Conservation (phyloP, 192 early-diverging fungal genomes). For the Gamsiella multidivaricata region DNA sequence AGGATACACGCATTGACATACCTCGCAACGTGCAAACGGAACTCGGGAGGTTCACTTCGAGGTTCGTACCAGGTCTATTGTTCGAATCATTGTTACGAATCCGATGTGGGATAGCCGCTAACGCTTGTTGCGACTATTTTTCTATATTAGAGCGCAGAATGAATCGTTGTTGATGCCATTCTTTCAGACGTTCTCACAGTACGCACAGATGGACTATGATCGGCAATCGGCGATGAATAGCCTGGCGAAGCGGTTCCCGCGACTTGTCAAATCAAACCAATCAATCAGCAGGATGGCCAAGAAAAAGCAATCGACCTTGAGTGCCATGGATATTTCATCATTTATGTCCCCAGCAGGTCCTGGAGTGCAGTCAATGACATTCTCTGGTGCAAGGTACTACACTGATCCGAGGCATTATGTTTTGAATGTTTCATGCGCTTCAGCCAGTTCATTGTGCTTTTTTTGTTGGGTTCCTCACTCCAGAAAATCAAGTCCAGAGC, state of each 20-base stretch:
- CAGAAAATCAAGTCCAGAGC: constrained; percentile 35
- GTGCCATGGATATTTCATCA: not conserved
- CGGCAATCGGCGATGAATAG: constrained; percentile 25
- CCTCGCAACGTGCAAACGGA: constrained; percentile 16
- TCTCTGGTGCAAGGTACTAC: constrained; percentile 20
- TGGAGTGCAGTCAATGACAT: constrained; percentile 36
- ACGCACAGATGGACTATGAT: constrained; percentile 47
- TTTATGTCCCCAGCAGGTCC: constrained; percentile 10
- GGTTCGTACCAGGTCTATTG: constrained; percentile 6
- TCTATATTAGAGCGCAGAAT: constrained; percentile 3
- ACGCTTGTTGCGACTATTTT: not conserved
- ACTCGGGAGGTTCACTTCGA: constrained; percentile 11
- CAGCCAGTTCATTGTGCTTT: not conserved
- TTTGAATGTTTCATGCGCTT: not conserved
- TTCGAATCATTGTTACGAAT: not conserved
- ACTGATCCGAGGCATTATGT: not conserved
- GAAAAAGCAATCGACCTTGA: not conserved
- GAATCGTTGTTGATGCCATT: constrained; percentile 31
- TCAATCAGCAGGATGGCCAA: constrained; percentile 1
- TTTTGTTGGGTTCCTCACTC: constrained; percentile 1
- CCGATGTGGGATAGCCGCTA: not conserved
- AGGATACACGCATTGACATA: constrained; percentile 5
- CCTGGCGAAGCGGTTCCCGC: constrained; percentile 30
- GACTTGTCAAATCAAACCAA: constrained; percentile 31
- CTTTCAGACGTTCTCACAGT: constrained; percentile 21